Evolutionary conservation across 1,284 basidiomycete genomes (phyloP), one percentile per base, ranked within the genome.

Genomic region (Phellinidium pouzarii): DNA sequence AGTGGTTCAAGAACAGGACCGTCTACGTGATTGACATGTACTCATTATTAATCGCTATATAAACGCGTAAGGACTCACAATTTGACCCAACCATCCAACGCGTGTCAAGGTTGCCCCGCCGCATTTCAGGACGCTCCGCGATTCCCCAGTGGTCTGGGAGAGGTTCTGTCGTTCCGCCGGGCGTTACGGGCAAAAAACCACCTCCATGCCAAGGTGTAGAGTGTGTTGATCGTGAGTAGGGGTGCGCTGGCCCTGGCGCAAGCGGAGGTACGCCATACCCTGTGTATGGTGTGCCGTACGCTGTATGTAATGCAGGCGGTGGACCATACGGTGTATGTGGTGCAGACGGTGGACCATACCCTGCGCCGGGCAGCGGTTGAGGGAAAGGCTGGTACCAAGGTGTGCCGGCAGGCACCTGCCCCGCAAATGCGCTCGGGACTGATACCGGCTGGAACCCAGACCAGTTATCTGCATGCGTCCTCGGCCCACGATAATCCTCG

Each of bases 1-100:
- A 83, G 75, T 0, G 84, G 78, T n/a, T 77, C 74, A 5, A 89
- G 71, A 2, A 87, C 83, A 0, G 84, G 83, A 0, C 83, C 84
- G 60, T 88, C 86, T 88, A 43, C 19, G 11, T n/a, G 17, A 19
- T 19, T 42, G n/a, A n/a, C n/a, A 44, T n/a, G 20, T 29, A n/a
- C 19, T 36, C 8, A 37, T 20, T 34, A 17, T 14, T 26, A 34
- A 29, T 20, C 6, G 7, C 12, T 12, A 41, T 41, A 19, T 17
- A 29, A 20, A 20, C 26, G 22, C n/a, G 23, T 25, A 20, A 36
- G 46, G 19, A 46, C 51, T 25, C 31, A 56, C 55, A 56, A 34
- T 38, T 23, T 26, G 27, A 20, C 17, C 55, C 55, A 9, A 38
- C 20, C 36, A 53, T 44, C 50, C 50, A 56, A 6, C 55, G 44